phyloP scores from a whole-genome alignment of 345 rosid genomes.

The Euphorbia lathyris region DNA sequence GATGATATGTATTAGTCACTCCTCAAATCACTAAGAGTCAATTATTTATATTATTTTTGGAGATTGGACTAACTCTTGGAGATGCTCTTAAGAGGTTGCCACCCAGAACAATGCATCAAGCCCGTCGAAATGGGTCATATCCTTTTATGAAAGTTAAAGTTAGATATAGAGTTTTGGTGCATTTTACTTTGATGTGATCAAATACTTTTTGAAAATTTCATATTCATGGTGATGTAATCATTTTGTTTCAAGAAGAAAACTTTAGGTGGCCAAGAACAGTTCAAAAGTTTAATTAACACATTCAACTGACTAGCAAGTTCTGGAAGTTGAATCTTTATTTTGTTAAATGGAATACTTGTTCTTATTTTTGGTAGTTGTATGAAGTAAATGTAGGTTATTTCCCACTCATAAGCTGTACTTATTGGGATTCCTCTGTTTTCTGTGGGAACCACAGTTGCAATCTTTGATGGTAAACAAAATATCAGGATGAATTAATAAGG shows the following conservation, averaged over 20 bases:
- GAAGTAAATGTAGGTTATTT: neutral
- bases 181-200: neutral
- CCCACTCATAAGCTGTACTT: neutral
- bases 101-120: neutral
- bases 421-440: neutral
- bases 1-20: too few relatives aligned
- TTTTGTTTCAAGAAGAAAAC: neutral
- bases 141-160: neutral
- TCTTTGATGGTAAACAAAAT: neutral
- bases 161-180: neutral
- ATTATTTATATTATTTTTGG: too few relatives aligned
- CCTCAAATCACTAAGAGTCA: too few relatives aligned
- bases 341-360: neutral
- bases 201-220: neutral
- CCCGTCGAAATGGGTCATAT: too few relatives aligned
- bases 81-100: too few relatives aligned
- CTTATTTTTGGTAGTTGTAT: neutral
- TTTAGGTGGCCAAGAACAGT: neutral
- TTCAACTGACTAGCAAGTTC: neutral
- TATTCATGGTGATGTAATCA: neutral
- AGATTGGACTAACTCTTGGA: too few relatives aligned
- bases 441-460: neutral
- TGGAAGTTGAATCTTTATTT: neutral
- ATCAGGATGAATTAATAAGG: neutral
- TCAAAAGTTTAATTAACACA: neutral